Evolutionary conservation across 2,329 filamentous ascomycete species (phyloP).

Genomic region (Canariomyces notabilis): DNA sequence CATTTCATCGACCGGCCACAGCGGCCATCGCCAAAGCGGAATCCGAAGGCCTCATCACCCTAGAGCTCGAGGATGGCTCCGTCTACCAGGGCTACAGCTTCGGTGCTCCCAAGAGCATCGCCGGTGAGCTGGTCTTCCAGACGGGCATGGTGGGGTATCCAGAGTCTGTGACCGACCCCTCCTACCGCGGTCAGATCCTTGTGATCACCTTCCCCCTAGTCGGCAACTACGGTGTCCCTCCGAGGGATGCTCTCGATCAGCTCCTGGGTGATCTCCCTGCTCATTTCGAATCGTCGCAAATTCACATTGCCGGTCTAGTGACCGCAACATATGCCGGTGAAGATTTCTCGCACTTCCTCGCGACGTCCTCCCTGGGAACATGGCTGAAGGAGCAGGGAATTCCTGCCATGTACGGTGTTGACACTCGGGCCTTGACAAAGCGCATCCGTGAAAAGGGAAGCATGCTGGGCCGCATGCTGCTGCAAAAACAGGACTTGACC

Average conservation of each 20-base stretch:
- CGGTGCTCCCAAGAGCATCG: conserved; percentile 87
- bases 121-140: conserved; percentile 97
- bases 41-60: conserved; percentile 65
- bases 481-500: conserved; percentile 54
- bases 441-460: conserved; percentile 89
- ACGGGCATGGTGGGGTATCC: conserved; percentile 99
- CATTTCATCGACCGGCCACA: conserved; percentile 52
- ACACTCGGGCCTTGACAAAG: conserved; percentile 91
- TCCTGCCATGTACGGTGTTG: conserved; percentile 90
- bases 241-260: conserved; percentile 76
- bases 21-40: conserved; percentile 49
- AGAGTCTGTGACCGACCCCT: conserved; percentile 86
- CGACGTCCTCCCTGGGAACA: conserved; percentile 79
- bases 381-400: conserved; percentile 97
- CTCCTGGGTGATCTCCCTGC: conserved; percentile 81
- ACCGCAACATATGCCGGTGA: conserved; percentile 90
- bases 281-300: conserved; percentile 87
- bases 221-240: conserved; percentile 97
- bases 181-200: conserved; percentile 89
- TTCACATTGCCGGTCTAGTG: conserved; percentile 89
- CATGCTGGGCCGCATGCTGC: conserved; percentile 87
- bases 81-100: conserved; percentile 95
- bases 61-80: conserved; percentile 89
- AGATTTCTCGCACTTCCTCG: conserved; percentile 91
- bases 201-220: conserved; percentile 98